These are phyloP conservation scores for Penicillium chermesinum DNA, from an alignment of 495 filamentous ascomycete species.

Conservation along the genomic window DNA sequence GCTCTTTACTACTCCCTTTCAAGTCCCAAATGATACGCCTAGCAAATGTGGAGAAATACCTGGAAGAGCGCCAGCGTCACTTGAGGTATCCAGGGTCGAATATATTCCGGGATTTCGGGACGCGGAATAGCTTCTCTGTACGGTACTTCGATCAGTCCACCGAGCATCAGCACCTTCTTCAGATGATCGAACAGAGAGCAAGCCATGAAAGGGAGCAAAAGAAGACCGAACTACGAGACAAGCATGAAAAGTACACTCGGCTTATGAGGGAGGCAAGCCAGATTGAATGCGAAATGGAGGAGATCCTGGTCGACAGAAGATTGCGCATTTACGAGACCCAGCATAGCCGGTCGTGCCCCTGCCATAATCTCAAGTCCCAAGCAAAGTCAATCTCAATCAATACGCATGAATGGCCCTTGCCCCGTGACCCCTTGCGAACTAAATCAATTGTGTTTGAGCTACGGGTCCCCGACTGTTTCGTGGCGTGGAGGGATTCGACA, in stretches of 20 bases:
- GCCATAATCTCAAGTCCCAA: no score
- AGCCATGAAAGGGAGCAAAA: no score
- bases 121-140: not conserved
- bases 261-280: no score
- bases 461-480: slow-evolving; percentile 36
- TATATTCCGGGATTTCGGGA: not conserved
- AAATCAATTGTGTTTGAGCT: slow-evolving; percentile 58
- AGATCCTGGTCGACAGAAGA: no score
- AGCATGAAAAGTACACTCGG: no score
- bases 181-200: slow-evolving; percentile 4
- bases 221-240: no score
- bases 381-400: slow-evolving; percentile 41
- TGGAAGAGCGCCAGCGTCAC: slow-evolving; percentile 23
- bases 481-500: slow-evolving; percentile 51
- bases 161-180: not conserved
- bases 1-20: slow-evolving; percentile 45
- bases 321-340: no score
- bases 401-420: slow-evolving; percentile 60
- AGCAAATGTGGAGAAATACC: slow-evolving; percentile 43
- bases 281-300: no score
- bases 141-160: not conserved
- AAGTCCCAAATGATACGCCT: slow-evolving; percentile 49
- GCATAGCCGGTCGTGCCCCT: no score
- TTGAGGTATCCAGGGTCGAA: slow-evolving; percentile 2
- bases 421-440: slow-evolving; percentile 23